Evolutionary conservation across 768 basidiomycete species (phyloP), one percentile per base, ranked within the genome.

Genomic region (Cubamyces sp.): DNA sequence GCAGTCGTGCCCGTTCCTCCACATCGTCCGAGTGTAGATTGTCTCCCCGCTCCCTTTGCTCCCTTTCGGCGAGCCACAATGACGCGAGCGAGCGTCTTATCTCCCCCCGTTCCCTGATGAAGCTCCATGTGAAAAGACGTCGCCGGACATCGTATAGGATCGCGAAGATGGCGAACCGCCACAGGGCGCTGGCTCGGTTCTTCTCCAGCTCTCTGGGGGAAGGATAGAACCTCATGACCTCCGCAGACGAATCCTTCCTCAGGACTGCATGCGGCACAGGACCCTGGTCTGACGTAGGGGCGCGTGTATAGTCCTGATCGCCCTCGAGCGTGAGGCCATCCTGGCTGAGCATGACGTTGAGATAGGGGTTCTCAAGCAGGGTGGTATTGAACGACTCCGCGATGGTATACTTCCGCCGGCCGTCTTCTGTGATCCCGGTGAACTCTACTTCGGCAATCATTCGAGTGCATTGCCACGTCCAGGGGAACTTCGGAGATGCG

Each of bases 81-180:
- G 57, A 58, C 26, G 41, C 23, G n/a, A 58, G 34, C 9, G 23
- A 40, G 8, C 47, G 39, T 14, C 42, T 50, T 25, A 21, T 64
- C 15, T 69, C 64, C 5, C 70, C 58, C 1, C 76, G 68, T 47
- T 71, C 60, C 49, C 65, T 62, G 68, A 77, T 73, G 64, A 69
- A 74, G 1, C 61, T 28, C 75, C 74, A 75, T 0, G 74, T 70
- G 68, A 73, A 75, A 2, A 42, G 26, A n/a, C 66, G 57, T 23
- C 62, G 66, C 14, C 70, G 68, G 19, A 72, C 63, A 2, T 67
- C 45, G 52, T 69, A 51, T 42, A 65, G 42, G 19, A 71, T 64
- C 18, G 74, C 70, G 0, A 59, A 42, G 12, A 69, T 62, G 0
- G 76, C 77, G 54, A 72, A 77, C 5, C 56, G 64, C 77, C 77